Conservation (phyloP, 1,139 yeast genomes). For the Geotrichum carabidarum region DNA sequence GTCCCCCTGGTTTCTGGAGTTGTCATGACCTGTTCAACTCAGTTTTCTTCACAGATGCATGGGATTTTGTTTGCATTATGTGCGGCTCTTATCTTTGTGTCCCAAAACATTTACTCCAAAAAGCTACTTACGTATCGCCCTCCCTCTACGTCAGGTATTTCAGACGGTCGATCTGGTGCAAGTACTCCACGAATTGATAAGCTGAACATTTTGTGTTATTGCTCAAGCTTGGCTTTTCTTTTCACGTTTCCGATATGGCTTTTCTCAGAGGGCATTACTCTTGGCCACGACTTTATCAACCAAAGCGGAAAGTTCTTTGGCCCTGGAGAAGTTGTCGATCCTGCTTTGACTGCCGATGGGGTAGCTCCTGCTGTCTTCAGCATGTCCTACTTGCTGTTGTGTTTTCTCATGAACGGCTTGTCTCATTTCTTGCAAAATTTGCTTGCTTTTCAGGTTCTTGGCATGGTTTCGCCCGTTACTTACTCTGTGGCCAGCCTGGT, state of each 20-base stretch:
- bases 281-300: conserved; percentile 24
- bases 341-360: background rate
- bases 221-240: conserved; percentile 73
- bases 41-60: conserved; percentile 44
- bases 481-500: conserved; percentile 86
- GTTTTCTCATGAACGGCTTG: conserved; percentile 50
- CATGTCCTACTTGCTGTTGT: conserved; percentile 23
- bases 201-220: conserved; percentile 73
- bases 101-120: conserved; percentile 89
- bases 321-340: background rate
- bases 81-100: conserved; percentile 81
- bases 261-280: conserved; percentile 50
- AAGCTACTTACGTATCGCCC: conserved; percentile 53
- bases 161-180: conserved; percentile 24
- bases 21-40: conserved; percentile 65
- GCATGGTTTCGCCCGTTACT: conserved; percentile 79
- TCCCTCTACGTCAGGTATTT: conserved; percentile 13
- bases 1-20: conserved; percentile 77
- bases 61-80: conserved; percentile 74
- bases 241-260: conserved; percentile 77
- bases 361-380: background rate
- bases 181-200: conserved; percentile 47
- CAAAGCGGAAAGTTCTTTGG: conserved; percentile 20
- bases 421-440: conserved; percentile 82
- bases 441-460: conserved; percentile 83